Base-by-base conservation (phyloP, 306 rosid genomes). In the Malus sylvestris region DNA sequence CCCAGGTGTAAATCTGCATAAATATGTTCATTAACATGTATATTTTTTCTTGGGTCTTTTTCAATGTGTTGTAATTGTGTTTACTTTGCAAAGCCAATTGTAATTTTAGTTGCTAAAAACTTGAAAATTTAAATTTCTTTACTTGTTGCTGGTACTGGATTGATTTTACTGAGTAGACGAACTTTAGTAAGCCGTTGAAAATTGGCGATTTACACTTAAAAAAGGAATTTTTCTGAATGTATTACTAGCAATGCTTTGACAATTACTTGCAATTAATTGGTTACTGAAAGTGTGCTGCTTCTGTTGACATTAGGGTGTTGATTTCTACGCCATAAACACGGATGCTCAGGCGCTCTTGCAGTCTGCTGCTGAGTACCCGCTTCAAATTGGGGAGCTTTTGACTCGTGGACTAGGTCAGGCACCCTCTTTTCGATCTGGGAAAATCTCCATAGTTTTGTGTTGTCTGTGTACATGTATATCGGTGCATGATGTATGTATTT, bases 361-460 rank as follows among this genome's bases (percentile, higher is more conserved):
- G 87, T 92, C 98, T 68, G 83, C 89, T 44, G 97, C 99, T 3
- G 87, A 91, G 85, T 83, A 89, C 61, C 97, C 99, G 59, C 89
- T 96, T 82, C 93, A 92, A 82, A 96, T 96, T 63, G 99, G 99
- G 79, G 99, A 96, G 81, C 90, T 96, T 85, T 84, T 96, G 81
- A 96, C 99, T 52, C 99, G 99, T 68, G 99, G 99, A 67, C 86
- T 96, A 92, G 99, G 99, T 96, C 91, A 59, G 87, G 82, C 81
- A 69, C 81, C 70, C 79, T 76, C 44, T 76, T 59, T 73, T 53
- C 20, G 22, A 6, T 73, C 29, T 69, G 10, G 25, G 46, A 60
- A 70, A 29, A 80, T 61, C 55, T 67, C 67, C 70, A 70, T 70
- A 62, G 70, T 55, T 76, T 78, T 38, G 62, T 57, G 58, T 74